Evolutionary conservation across 495 filamentous ascomycete genomes (phyloP).

Genomic region (Cairneyella variabilis): DNA sequence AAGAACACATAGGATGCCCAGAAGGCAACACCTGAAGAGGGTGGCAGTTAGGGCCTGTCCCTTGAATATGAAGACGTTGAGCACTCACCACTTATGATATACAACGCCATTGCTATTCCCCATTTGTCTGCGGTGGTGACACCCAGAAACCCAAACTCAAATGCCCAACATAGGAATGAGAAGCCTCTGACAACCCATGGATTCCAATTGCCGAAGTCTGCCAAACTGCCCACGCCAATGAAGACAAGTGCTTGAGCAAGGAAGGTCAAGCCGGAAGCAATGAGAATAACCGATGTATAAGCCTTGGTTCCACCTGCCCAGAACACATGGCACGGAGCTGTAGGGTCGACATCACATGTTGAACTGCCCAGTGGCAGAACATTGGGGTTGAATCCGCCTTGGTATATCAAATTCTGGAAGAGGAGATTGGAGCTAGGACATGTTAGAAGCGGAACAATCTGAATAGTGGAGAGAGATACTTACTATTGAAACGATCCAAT

Average conservation of each 20-base stretch:
- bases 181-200: slow-evolving; percentile 24
- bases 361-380: slow-evolving; percentile 22
- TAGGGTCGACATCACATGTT: slow-evolving; percentile 13
- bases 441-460: too few species aligned
- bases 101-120: slow-evolving; percentile 24
- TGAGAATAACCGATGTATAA: slow-evolving; percentile 24
- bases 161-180: slow-evolving; percentile 22
- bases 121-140: slow-evolving; percentile 20
- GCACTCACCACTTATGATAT: slow-evolving; percentile 24
- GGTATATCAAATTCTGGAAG: slow-evolving; percentile 27
- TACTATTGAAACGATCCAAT: slow-evolving; percentile 28
- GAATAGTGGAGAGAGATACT: too few species aligned
- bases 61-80: neutral
- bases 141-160: slow-evolving; percentile 27
- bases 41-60: neutral
- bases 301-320: slow-evolving; percentile 25
- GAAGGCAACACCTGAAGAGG: slow-evolving; percentile 20
- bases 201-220: slow-evolving; percentile 27
- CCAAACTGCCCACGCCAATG: slow-evolving; percentile 23
- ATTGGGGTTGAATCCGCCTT: slow-evolving; percentile 24
- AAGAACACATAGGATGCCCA: slow-evolving; percentile 28
- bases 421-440: slow-evolving; percentile 23
- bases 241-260: slow-evolving; percentile 22
- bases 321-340: slow-evolving; percentile 22
- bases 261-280: slow-evolving; percentile 23